These are phyloP conservation scores for Biancaea sappan DNA, from an alignment of 306 rosid genomes.

Conservation along the genomic window DNA sequence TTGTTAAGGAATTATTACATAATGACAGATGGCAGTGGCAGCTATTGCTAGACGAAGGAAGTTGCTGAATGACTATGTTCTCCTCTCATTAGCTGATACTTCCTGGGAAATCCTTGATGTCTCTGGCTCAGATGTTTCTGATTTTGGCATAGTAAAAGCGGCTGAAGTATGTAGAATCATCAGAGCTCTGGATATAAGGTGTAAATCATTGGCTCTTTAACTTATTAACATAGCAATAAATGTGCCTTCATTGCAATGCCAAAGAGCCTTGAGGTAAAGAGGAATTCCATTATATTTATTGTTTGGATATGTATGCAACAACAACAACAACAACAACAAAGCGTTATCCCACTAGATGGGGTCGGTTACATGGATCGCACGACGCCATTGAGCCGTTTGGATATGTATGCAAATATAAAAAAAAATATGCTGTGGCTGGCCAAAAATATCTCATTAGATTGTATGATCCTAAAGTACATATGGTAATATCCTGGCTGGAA, in stretches of 20 bases:
- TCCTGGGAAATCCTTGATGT: slow-evolving; percentile 86
- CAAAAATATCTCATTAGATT: neutral
- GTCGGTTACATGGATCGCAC: too few relatives aligned
- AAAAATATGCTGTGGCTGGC: neutral
- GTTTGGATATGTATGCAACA: neutral
- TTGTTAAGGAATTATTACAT: slow-evolving; percentile 21
- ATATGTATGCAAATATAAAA: too few relatives aligned
- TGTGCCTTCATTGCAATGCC: slow-evolving; percentile 18
- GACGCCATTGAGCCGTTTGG: too few relatives aligned
- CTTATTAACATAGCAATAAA: neutral
- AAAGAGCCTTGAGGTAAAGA: neutral
- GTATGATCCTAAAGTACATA: slow-evolving; percentile 12
- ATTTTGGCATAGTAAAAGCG: slow-evolving; percentile 67
- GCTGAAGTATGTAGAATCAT: slow-evolving; percentile 63
- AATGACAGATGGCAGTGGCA: slow-evolving; percentile 61
- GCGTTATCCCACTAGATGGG: too few relatives aligned
- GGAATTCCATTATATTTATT: neutral
- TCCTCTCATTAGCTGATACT: slow-evolving; percentile 71
- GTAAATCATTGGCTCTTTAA: neutral
- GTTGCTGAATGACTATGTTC: slow-evolving; percentile 70
- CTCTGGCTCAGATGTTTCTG: slow-evolving; percentile 87
- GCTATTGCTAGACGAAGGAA: slow-evolving; percentile 83
- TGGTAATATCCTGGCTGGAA: neutral
- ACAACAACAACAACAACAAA: too few relatives aligned
- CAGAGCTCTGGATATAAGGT: slow-evolving; percentile 89